Conservation (phyloP, 148 eudicot genomes). For the Nepenthes gracilis region DNA sequence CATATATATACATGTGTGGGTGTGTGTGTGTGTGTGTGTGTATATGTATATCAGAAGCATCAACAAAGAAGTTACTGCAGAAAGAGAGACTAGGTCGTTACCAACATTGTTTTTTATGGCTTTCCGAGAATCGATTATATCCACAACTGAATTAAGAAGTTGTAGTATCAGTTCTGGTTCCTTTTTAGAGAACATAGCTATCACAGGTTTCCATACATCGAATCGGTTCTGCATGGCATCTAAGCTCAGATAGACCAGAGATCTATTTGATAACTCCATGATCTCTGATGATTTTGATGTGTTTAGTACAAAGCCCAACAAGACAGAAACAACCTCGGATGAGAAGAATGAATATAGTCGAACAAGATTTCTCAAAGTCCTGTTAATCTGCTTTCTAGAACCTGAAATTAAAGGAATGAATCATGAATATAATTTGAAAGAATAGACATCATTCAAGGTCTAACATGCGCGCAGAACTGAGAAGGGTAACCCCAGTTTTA, state of each 20-base stretch:
- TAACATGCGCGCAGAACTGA: background rate
- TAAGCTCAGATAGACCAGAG: constrained; percentile 19
- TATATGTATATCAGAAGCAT: background rate
- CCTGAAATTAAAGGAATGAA: constrained; percentile 31
- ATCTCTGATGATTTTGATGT: constrained; percentile 31
- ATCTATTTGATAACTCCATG: constrained; percentile 17
- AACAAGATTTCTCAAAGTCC: constrained; percentile 35
- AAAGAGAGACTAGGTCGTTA: constrained; percentile 14
- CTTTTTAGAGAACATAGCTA: constrained; percentile 52
- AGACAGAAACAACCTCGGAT: constrained; percentile 45
- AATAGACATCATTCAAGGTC: background rate
- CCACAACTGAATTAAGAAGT: constrained; percentile 52
- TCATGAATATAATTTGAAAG: background rate
- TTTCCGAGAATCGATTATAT: constrained; percentile 47
- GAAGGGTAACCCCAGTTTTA: background rate
- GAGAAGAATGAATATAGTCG: constrained; percentile 64
- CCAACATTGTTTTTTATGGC: constrained; percentile 34
- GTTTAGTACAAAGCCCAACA: constrained; percentile 54
- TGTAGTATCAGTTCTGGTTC: constrained; percentile 58
- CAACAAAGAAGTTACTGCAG: background rate
- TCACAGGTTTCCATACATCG: constrained; percentile 74
- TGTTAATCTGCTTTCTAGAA: constrained; percentile 44
- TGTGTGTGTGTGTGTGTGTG: too few species aligned
- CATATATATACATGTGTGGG: too few species aligned
- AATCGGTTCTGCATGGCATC: constrained; percentile 27